Conservation (phyloP, 768 basidiomycete species). For the Mycena pura region DNA sequence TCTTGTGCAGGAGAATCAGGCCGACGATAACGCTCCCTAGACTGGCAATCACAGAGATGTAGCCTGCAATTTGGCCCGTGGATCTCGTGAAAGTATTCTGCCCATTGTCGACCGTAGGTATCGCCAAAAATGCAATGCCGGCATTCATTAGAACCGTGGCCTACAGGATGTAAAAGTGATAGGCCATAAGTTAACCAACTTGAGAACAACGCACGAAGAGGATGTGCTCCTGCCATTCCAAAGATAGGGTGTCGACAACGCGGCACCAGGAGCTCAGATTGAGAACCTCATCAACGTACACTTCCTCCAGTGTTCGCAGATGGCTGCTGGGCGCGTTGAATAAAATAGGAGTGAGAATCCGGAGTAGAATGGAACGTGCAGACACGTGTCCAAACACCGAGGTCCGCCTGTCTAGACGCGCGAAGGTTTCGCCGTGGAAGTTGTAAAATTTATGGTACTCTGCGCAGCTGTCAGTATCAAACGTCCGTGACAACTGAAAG, state of each 20-base stretch:
- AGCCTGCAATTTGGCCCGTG: background rate
- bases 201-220: conserved; percentile 1
- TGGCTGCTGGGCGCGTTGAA: conserved; percentile 2
- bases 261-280: background rate
- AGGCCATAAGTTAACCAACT: background rate
- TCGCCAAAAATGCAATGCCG: conserved; percentile 10
- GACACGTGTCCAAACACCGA: conserved; percentile 1
- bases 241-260: background rate
- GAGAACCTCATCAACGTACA: conserved; percentile 4
- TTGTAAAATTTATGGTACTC: conserved; percentile 7
- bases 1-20: conserved; percentile 7
- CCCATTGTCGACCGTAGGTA: conserved; percentile 4
- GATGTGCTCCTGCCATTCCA: conserved; percentile 8
- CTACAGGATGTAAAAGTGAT: background rate
- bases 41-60: conserved; percentile 7
- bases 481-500: background rate
- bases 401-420: background rate
- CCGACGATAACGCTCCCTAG: conserved; percentile 6
- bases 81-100: background rate
- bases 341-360: background rate
- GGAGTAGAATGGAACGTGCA: background rate
- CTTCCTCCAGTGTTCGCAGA: conserved; percentile 1
- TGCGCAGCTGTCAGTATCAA: background rate
- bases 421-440: conserved; percentile 9
- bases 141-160: conserved; percentile 9